Percentiles rank a stretch among this genome's conserved stretches.
Conservation (phyloP, 1,139 yeast species). For the Sugiyamaella sp. region DNA sequence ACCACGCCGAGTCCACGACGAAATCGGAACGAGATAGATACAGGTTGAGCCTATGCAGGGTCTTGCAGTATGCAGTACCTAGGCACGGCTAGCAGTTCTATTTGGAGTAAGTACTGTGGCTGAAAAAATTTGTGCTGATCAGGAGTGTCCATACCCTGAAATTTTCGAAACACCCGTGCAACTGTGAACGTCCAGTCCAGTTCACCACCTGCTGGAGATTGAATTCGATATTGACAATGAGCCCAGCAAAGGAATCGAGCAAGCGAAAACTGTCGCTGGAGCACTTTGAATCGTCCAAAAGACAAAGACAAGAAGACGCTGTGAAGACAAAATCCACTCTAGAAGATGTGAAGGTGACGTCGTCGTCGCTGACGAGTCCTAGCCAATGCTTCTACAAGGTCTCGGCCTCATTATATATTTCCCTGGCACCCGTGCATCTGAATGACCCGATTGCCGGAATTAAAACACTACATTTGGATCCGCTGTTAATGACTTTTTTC, state of each 20-base stretch:
- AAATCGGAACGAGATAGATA: background rate
- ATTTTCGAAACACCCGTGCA: background rate
- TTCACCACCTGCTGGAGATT: background rate
- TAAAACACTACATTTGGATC: slow-evolving; percentile 85
- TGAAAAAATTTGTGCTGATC: slow-evolving; percentile 15
- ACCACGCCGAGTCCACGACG: too few species aligned
- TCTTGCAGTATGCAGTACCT: background rate
- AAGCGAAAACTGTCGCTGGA: slow-evolving; percentile 17
- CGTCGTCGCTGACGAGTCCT: slow-evolving; percentile 2
- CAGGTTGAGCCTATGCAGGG: background rate
- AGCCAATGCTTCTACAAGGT: slow-evolving; percentile 64
- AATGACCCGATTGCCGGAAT: slow-evolving; percentile 75
- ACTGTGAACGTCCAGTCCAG: background rate
- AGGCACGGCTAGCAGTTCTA: slow-evolving; percentile 4
- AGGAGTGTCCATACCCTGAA: slow-evolving; percentile 8
- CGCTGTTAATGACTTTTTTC: slow-evolving; percentile 81
- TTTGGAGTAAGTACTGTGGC: background rate
- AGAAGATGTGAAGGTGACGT: background rate
- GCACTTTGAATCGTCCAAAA: slow-evolving; percentile 9
- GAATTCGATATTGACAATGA: background rate
- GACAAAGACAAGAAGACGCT: slow-evolving; percentile 11
- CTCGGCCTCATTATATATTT: slow-evolving; percentile 69
- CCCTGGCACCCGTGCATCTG: slow-evolving; percentile 80
- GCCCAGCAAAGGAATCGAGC: slow-evolving; percentile 3
- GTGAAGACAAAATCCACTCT: background rate